Conservation (phyloP, 768 basidiomycete species). For the Filobasidium wieringae region DNA sequence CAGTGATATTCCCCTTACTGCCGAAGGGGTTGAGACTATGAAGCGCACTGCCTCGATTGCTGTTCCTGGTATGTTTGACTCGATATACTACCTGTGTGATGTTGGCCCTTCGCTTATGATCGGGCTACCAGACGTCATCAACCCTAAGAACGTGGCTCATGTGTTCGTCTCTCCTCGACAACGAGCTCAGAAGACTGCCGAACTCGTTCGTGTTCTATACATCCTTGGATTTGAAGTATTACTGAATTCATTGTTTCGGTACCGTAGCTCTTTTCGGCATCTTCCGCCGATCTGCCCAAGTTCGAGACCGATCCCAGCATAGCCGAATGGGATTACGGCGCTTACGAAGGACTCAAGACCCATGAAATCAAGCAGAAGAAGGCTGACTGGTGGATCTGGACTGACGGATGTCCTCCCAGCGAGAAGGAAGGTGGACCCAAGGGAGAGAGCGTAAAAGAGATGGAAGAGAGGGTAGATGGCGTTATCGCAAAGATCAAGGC, state of each 20-base stretch:
- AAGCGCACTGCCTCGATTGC: slow-evolving; percentile 54
- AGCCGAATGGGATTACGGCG: slow-evolving; percentile 73
- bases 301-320: slow-evolving; percentile 29
- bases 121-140: slow-evolving; percentile 51
- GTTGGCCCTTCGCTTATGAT: not conserved
- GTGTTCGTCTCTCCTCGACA: slow-evolving; percentile 76
- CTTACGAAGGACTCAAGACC: slow-evolving; percentile 72
- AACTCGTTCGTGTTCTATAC: slow-evolving; percentile 43
- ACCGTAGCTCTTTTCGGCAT: slow-evolving; percentile 25
- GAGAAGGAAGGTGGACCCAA: slow-evolving; percentile 24
- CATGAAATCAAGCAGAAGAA: slow-evolving; percentile 59
- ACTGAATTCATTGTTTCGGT: not conserved
- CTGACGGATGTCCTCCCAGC: slow-evolving; percentile 69
- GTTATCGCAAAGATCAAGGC: slow-evolving; percentile 56
- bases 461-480: slow-evolving; percentile 64
- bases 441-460: slow-evolving; percentile 71
- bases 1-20: slow-evolving; percentile 76
- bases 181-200: slow-evolving; percentile 75
- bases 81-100: not conserved
- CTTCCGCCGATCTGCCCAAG: too few species aligned
- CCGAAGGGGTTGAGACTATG: slow-evolving; percentile 60
- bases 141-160: slow-evolving; percentile 63
- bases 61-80: slow-evolving; percentile 51
- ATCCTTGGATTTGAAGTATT: not conserved
- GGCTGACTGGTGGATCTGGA: slow-evolving; percentile 69